phyloP scores from a whole-genome alignment of 139 green algal genomes.

The Dunaliella primolecta region DNA sequence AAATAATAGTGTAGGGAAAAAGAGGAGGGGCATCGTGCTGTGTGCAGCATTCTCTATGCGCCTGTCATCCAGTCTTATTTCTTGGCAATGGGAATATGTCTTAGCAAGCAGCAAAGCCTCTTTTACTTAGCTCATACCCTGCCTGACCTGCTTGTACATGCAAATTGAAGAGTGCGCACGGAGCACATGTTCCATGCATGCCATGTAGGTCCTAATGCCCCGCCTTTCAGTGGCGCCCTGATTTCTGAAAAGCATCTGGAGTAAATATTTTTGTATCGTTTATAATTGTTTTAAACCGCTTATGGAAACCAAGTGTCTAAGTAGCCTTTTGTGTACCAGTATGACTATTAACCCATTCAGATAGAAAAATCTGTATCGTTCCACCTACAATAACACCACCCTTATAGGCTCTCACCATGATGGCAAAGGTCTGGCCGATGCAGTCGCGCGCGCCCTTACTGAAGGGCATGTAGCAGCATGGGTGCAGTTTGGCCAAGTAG shows the following conservation, averaged over 20 bases:
- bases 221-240: too few species aligned
- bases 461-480: slow-evolving; percentile 20
- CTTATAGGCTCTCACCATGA: slow-evolving; percentile 5
- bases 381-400: background rate
- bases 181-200: too few species aligned
- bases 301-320: background rate
- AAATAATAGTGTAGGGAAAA: background rate
- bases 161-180: too few species aligned
- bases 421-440: slow-evolving; percentile 22
- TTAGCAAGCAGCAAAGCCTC: too few species aligned
- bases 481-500: slow-evolving; percentile 17
- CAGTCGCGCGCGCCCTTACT: slow-evolving; percentile 19
- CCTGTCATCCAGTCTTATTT: background rate
- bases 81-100: too few species aligned
- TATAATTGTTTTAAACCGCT: background rate
- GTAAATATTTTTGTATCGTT: background rate
- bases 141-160: too few species aligned
- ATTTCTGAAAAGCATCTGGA: background rate
- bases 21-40: background rate
- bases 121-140: too few species aligned
- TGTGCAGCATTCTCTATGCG: background rate
- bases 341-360: background rate
- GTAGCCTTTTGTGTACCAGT: background rate
- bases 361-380: background rate
- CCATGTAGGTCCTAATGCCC: too few species aligned